phyloP scores from a whole-genome alignment of 768 basidiomycete species.

The Boletus reticulatus region DNA sequence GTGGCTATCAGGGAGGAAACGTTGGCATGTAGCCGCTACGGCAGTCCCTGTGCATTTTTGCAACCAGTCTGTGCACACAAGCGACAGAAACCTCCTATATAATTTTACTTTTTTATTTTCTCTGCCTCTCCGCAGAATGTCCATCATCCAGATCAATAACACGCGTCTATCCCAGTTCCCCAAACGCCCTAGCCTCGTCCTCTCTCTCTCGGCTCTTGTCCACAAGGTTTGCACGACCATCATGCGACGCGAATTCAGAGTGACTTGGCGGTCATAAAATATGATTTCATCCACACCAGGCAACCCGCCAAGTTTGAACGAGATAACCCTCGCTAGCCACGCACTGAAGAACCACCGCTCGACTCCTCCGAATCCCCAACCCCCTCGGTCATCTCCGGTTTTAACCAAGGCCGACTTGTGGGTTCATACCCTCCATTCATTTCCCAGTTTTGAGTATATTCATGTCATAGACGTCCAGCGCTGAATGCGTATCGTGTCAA shows the following conservation, averaged over 20 bases:
- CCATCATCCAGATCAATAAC: slow-evolving; percentile 1
- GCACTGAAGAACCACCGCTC: neutral
- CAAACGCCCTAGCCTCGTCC: neutral
- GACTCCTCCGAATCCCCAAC: slow-evolving; percentile 4
- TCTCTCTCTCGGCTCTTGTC: neutral
- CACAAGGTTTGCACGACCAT: neutral
- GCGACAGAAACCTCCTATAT: slow-evolving; percentile 20
- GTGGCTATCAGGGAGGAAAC: slow-evolving; percentile 59
- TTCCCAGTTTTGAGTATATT: neutral
- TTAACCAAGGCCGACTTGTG: neutral
- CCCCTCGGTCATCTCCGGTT: slow-evolving; percentile 1
- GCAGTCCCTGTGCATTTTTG: slow-evolving; percentile 31
- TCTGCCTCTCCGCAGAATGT: neutral
- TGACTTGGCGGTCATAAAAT: neutral
- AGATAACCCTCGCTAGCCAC: neutral
- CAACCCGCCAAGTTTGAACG: neutral
- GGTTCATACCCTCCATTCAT: neutral
- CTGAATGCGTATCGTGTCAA: slow-evolving; percentile 1
- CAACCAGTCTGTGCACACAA: slow-evolving; percentile 27
- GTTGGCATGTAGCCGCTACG: slow-evolving; percentile 40
- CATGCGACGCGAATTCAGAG: slow-evolving; percentile 13
- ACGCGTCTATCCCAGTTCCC: slow-evolving; percentile 3
- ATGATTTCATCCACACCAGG: neutral
- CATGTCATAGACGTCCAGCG: neutral
- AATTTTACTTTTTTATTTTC: slow-evolving; percentile 6